A percentile compares a stretch with the other conserved stretches of the same genome.
Evolutionary conservation across 352 stramenopile species (phyloP).

Genomic region (Phytophthora megakarya): DNA sequence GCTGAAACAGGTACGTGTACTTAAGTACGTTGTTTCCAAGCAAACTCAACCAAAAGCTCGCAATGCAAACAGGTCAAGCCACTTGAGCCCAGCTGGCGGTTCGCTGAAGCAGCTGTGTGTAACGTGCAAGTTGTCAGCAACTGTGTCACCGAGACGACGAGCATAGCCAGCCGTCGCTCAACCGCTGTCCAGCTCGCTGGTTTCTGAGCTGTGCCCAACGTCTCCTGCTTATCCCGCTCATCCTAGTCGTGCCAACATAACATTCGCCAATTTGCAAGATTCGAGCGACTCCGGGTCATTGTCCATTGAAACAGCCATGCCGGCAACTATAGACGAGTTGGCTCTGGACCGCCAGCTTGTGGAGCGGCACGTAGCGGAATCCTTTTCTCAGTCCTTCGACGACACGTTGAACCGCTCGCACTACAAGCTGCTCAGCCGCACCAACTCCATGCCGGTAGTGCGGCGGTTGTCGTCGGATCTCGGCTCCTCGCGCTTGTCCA

Average conservation of each 20-base stretch:
- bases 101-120: conserved; percentile 25
- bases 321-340: conserved; percentile 16
- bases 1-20: too few species aligned
- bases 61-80: background rate
- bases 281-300: background rate
- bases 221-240: conserved; percentile 26
- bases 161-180: conserved; percentile 14
- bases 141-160: conserved; percentile 25
- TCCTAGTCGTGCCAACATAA: conserved; percentile 11
- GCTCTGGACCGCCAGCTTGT: conserved; percentile 23
- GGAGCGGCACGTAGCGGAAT: conserved; percentile 24
- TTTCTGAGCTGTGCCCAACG: conserved; percentile 28
- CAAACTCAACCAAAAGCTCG: too few species aligned
- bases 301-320: too few species aligned
- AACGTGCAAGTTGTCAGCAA: conserved; percentile 25
- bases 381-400: conserved; percentile 25
- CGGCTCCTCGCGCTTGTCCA: conserved; percentile 17
- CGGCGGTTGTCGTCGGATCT: conserved; percentile 21
- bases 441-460: conserved; percentile 21
- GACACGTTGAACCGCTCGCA: conserved; percentile 17
- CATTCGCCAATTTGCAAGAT: conserved; percentile 23
- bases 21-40: too few species aligned
- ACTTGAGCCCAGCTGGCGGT: conserved; percentile 5
- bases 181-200: conserved; percentile 15
- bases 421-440: background rate